Evolutionary conservation across 2,329 filamentous ascomycete genomes (phyloP).

Genomic region (Diaporthe capsici): DNA sequence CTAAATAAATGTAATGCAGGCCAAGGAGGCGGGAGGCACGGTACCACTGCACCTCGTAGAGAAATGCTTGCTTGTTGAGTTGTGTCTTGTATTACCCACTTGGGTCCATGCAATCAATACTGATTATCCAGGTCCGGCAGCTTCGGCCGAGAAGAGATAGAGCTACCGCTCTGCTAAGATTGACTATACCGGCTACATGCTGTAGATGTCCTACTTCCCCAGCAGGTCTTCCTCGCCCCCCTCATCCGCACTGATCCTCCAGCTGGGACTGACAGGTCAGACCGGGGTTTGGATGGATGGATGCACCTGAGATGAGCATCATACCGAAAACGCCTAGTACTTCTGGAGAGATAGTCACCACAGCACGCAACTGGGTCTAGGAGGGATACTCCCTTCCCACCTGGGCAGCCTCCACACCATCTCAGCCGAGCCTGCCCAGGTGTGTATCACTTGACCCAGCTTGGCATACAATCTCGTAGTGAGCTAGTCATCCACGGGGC

Average conservation of each 20-base stretch:
- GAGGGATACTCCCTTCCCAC: constrained; percentile 4
- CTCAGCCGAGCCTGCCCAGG: constrained; percentile 18
- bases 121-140: background rate
- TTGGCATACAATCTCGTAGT: constrained; percentile 10
- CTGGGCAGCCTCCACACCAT: constrained; percentile 25
- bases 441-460: constrained; percentile 36
- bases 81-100: constrained; percentile 6
- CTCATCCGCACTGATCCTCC: background rate
- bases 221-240: background rate
- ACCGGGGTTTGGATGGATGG: background rate
- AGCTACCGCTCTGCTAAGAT: background rate
- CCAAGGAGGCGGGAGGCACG: background rate
- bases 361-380: background rate
- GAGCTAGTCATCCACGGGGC: constrained; percentile 16
- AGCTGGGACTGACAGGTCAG: constrained; percentile 2
- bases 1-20: background rate
- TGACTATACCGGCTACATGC: background rate
- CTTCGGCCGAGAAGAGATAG: constrained; percentile 19
- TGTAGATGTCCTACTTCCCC: background rate
- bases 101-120: constrained; percentile 5
- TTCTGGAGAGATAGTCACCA: background rate
- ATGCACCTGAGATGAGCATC: constrained; percentile 30
- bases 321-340: constrained; percentile 8
- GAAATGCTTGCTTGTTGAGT: background rate
- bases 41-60: background rate